A percentile compares a stretch with the other conserved stretches of the same genome.
Evolutionary conservation across 805 yeast genomes (phyloP).

Genomic region (Candida parachauliodes): DNA sequence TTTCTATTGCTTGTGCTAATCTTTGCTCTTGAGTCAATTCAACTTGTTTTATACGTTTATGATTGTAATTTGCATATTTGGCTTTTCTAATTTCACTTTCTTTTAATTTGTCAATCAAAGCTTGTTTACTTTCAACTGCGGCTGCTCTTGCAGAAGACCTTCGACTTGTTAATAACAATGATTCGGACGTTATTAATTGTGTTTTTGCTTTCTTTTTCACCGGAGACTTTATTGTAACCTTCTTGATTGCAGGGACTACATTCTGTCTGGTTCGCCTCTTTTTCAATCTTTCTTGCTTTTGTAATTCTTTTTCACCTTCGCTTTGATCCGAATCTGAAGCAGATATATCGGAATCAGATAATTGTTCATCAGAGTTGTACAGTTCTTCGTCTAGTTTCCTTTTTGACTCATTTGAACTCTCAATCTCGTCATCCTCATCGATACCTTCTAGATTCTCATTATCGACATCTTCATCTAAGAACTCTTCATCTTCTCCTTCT

Average conservation of each 20-base stretch:
- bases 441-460: conserved; percentile 13
- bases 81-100: conserved; percentile 62
- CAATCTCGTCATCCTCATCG: conserved; percentile 18
- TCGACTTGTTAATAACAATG: conserved; percentile 50
- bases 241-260: conserved; percentile 29
- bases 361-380: conserved; percentile 43
- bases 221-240: conserved; percentile 23
- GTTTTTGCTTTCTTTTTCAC: conserved; percentile 26
- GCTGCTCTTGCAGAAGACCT: conserved; percentile 75
- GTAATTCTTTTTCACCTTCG: conserved; percentile 65
- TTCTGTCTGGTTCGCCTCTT: conserved; percentile 23
- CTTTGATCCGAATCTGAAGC: conserved; percentile 57
- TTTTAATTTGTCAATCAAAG: conserved; percentile 67
- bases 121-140: conserved; percentile 72
- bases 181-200: conserved; percentile 37
- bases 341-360: conserved; percentile 53
- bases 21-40: conserved; percentile 71
- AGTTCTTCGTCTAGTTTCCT: conserved; percentile 16
- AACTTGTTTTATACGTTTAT: conserved; percentile 34
- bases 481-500: conserved; percentile 31
- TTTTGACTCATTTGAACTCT: conserved; percentile 13
- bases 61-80: conserved; percentile 38
- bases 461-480: conserved; percentile 21
- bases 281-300: conserved; percentile 38
- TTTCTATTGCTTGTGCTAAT: conserved; percentile 78